These are phyloP conservation scores for Massarina eburnea DNA, from an alignment of 2,329 filamentous ascomycete genomes.

Conservation along the genomic window DNA sequence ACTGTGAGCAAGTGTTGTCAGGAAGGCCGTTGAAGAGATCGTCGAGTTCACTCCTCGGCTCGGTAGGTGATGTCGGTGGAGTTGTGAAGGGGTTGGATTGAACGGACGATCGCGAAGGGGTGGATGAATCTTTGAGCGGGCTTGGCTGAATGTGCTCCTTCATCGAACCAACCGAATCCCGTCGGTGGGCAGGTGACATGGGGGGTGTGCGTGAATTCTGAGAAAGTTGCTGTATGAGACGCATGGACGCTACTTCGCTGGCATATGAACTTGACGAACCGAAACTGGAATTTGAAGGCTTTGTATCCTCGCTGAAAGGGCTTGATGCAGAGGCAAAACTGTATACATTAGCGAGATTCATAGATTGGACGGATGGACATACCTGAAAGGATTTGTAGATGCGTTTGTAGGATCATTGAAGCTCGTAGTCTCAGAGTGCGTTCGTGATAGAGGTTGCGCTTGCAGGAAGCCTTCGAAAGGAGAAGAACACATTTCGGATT, in stretches of 20 bases:
- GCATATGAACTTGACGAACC: slow-evolving; percentile 29
- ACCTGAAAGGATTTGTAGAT: slow-evolving; percentile 38
- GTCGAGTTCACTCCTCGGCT: slow-evolving; percentile 36
- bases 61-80: slow-evolving; percentile 39
- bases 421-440: slow-evolving; percentile 25
- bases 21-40: slow-evolving; percentile 36
- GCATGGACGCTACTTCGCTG: slow-evolving; percentile 34
- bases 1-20: slow-evolving; percentile 38
- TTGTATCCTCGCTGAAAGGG: slow-evolving; percentile 26
- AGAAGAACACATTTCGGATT: slow-evolving; percentile 32
- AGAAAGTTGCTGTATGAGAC: slow-evolving; percentile 40
- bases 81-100: slow-evolving; percentile 42
- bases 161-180: slow-evolving; percentile 27
- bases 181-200: slow-evolving; percentile 35
- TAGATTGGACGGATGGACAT: slow-evolving; percentile 6
- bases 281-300: slow-evolving; percentile 27
- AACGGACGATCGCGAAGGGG: slow-evolving; percentile 37
- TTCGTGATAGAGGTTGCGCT: slow-evolving; percentile 18
- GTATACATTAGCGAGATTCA: slow-evolving; percentile 16
- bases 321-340: slow-evolving; percentile 37
- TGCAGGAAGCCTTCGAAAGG: slow-evolving; percentile 28
- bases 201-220: slow-evolving; percentile 40
- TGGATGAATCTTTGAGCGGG: slow-evolving; percentile 31
- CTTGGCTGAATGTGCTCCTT: slow-evolving; percentile 22
- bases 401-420: slow-evolving; percentile 33